Evolutionary conservation across 106 monocot genomes (phyloP).

Genomic region (Amphibolis antarctica): DNA sequence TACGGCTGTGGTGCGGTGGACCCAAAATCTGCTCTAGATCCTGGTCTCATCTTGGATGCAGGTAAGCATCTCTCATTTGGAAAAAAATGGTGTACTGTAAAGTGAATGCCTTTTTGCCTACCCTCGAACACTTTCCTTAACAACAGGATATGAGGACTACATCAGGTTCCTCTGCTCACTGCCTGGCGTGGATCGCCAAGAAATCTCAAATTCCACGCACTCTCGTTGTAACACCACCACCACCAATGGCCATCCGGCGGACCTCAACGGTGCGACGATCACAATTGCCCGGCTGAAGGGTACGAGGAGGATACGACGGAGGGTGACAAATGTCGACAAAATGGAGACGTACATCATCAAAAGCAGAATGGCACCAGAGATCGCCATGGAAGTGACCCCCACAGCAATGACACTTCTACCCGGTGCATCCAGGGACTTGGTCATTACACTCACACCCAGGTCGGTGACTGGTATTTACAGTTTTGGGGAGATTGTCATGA

Average conservation of each 20-base stretch:
- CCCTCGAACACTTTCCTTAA: neutral
- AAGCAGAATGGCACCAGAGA: constrained; percentile 76
- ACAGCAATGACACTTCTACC: constrained; percentile 58
- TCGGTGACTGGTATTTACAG: constrained; percentile 66
- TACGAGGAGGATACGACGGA: constrained; percentile 54
- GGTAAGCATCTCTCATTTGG: constrained; percentile 15
- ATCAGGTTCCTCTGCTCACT: constrained; percentile 75
- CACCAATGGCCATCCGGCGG: constrained; percentile 36
- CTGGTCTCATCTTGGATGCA: constrained; percentile 87
- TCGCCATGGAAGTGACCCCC: constrained; percentile 72
- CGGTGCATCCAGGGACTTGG: constrained; percentile 46
- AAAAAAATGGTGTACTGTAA: too few species aligned
- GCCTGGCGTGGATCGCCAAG: constrained; percentile 43
- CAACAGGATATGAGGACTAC: constrained; percentile 71
- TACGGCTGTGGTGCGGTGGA: constrained; percentile 87
- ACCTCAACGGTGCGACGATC: constrained; percentile 78
- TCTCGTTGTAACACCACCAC: constrained; percentile 37
- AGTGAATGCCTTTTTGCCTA: too few species aligned
- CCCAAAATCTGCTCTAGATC: constrained; percentile 78
- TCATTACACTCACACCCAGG: constrained; percentile 54
- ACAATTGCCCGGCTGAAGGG: constrained; percentile 64
- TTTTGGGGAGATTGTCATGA: constrained; percentile 87
- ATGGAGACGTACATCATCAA: constrained; percentile 79
- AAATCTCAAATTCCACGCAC: constrained; percentile 54
- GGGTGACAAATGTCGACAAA: constrained; percentile 54